These are phyloP conservation scores for Otatea glauca DNA, from an alignment of 176 grass and related monocot species.

Conservation along the genomic window DNA sequence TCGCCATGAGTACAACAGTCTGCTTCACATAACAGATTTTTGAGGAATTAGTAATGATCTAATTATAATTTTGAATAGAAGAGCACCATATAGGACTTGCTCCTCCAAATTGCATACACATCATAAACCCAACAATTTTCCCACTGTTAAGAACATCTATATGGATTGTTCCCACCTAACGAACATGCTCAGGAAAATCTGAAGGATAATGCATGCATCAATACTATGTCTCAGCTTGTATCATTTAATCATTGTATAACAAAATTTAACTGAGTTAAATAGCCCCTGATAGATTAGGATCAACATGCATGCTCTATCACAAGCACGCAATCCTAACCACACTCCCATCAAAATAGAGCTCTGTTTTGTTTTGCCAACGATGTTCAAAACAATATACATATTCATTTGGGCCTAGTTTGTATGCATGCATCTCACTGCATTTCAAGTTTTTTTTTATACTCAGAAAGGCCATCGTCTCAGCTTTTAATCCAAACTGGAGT, in stretches of 20 bases:
- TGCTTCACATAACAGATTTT: slow-evolving; percentile 38
- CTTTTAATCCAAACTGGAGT: neutral
- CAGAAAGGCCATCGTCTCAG: neutral
- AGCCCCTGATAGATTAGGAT: neutral
- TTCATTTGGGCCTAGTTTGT: neutral
- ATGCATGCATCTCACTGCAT: neutral
- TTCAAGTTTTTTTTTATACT: neutral
- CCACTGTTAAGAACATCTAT: neutral
- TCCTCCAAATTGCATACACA: neutral
- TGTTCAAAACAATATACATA: neutral
- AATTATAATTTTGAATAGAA: neutral
- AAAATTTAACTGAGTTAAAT: neutral
- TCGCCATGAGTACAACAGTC: slow-evolving; percentile 85
- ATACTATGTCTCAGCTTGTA: neutral
- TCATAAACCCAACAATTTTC: neutral
- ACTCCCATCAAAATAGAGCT: no score
- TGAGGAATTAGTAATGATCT: neutral
- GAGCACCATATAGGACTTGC: neutral
- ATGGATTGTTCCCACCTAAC: neutral
- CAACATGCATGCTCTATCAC: neutral
- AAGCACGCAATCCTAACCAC: neutral
- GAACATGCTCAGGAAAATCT: neutral
- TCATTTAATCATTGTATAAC: neutral
- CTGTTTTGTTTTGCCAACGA: neutral
- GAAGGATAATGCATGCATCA: neutral